Base-by-base conservation (phyloP, 148 eudicot genomes). In the Chenopodium quinoa region DNA sequence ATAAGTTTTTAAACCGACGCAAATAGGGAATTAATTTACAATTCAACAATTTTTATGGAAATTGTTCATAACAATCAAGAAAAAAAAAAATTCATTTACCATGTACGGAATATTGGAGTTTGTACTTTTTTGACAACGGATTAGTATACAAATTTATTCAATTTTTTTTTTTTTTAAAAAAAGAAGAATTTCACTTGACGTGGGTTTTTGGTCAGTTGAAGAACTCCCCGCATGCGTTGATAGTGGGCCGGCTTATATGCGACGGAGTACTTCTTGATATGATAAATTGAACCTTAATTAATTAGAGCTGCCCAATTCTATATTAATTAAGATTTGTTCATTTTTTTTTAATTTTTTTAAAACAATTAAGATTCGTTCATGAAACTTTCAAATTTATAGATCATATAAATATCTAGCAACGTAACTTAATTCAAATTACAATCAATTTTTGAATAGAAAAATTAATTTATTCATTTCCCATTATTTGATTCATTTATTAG, bases 241-340 rank as follows among this genome's bases (percentile, higher is more conserved):
- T 65, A 13, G 19, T 75, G 83, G 78, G 83, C 73, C 78, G 78
- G 83, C 82, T 27, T 27, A 76, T 62, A 67, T 27, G 34, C 29
- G n/a, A 13, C 44, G 44, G 7, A 40, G 44, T 40, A 40, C 44
- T 40, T 40, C 44, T 40, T 40, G 44, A 40, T 40, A 40, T 40
- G 44, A 40, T 40, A 40, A 40, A 40, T 40, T 40, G 58, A 52
- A 52, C 0, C 12, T 52, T 52, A 52, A 47, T 11, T 20, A n/a
- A 37, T 40, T 22, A 46, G 29, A 47, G 20, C 48, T 73, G 76
- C 25, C 58, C 58, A 73, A 47, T 73, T 73, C 76, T 47, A 73
- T 29, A 10, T n/a, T 73, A 47, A 13, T 72, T 44, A 16, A 9
- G 12, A 22, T 44, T 72, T n/a, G 29, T 46, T 72, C 10, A 46